A percentile compares a stretch with the other conserved stretches of the same genome.
Evolutionary conservation across 1,284 basidiomycete species (phyloP).

Genomic region (Irpex lacteus): DNA sequence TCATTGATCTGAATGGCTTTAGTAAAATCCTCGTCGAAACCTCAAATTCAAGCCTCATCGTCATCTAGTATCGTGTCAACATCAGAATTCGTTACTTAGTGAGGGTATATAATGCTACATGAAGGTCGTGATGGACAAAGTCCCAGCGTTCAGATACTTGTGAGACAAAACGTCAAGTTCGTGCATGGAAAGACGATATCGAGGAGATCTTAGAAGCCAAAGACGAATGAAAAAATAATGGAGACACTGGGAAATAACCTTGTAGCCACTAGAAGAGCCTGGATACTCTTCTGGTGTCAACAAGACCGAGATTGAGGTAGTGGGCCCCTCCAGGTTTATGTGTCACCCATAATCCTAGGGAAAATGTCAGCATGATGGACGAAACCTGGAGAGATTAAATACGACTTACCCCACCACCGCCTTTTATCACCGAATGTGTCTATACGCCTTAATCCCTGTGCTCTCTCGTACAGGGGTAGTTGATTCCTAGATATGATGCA

Average conservation of each 20-base stretch:
- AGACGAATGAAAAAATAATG: not conserved
- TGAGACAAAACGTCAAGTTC: no score
- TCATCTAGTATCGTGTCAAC: not conserved
- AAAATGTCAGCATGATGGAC: not conserved
- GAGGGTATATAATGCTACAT: not conserved
- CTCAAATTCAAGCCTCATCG: no score
- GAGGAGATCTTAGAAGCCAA: not conserved
- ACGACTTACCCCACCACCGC: constrained; percentile 10
- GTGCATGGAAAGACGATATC: not conserved
- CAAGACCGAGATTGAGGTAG: not conserved
- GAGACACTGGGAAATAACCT: not conserved
- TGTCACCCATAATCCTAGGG: not conserved
- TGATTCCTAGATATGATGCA: not conserved
- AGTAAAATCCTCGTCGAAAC: no score
- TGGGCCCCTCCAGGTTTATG: not conserved
- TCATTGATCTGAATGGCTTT: no score
- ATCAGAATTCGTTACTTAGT: not conserved
- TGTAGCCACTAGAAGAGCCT: not conserved
- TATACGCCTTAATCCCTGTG: constrained; percentile 5
- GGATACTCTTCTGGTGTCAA: not conserved
- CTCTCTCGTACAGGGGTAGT: not conserved
- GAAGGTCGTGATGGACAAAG: not conserved
- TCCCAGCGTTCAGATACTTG: not conserved
- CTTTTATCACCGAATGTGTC: constrained; percentile 4
- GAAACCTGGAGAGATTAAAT: no score